phyloP scores from a whole-genome alignment of 257 asterid genomes.

The Plectranthus barbatus region DNA sequence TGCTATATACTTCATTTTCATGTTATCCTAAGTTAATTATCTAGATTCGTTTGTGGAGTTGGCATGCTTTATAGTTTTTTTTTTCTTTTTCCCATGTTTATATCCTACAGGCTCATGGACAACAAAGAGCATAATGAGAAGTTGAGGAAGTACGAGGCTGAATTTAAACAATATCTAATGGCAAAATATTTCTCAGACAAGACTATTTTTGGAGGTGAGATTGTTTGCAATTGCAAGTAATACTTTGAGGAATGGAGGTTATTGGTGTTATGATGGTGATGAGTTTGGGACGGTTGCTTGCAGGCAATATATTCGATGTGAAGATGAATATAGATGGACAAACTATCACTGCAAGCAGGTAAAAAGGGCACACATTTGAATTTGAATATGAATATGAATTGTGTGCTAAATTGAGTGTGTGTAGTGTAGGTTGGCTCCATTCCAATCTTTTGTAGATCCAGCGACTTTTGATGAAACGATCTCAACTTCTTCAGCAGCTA shows the following conservation, averaged over 20 bases:
- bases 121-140: constrained; percentile 38
- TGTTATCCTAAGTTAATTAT: neutral
- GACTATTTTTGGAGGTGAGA: constrained; percentile 73
- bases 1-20: neutral
- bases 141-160: constrained; percentile 55
- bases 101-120: constrained; percentile 26
- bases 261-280: no score
- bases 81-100: no score
- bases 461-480: constrained; percentile 35
- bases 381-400: no score
- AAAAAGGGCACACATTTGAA: neutral
- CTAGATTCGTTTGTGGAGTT: neutral
- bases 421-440: constrained; percentile 45
- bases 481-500: constrained; percentile 26
- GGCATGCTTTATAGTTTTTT: neutral
- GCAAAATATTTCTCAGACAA: constrained; percentile 85
- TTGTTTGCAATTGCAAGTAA: neutral
- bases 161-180: constrained; percentile 44
- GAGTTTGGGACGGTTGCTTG: constrained; percentile 14
- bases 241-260: no score
- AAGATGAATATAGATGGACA: constrained; percentile 72
- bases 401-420: neutral
- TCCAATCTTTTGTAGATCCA: constrained; percentile 59
- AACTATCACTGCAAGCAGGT: constrained; percentile 76
- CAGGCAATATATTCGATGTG: constrained; percentile 78